Base-by-base conservation (phyloP, 2,329 filamentous ascomycete species). In the Claviceps arundinis region DNA sequence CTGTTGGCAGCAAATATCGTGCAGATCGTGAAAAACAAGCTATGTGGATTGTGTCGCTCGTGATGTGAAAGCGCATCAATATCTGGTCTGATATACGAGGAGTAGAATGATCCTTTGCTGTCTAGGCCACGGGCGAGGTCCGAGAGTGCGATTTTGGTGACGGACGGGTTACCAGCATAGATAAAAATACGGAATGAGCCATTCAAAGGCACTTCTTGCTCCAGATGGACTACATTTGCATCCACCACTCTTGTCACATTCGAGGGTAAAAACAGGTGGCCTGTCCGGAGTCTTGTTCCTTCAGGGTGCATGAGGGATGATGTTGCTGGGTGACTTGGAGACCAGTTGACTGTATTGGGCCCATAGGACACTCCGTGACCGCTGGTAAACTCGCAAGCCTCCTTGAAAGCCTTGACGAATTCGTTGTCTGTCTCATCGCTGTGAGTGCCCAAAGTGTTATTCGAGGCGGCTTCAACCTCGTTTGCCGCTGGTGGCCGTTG, bases 401-500 rank as follows among this genome's bases (percentile, higher is more conserved):
- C 87, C 66, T 95, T 95, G 75, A 95, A 95, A 0, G 84, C 89
- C 70, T 85, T 85, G 64, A 95, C 81, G 64, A 96, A 95, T 11
- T 86, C 81, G 62, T 90, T 90, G 47, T 81, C 73, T 34, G 55
- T 58, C 4, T 60, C 60, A 37, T 63, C 57, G 13, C 61, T 54
- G 14, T 58, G 61, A 43, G 64, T 62, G 8, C n/a, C 14, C 37
- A 63, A 57, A 17, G 61, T 54, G 13, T 57, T 61, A 38, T 63
- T 63, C 13, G 78, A 78, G 3, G 87, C 87, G 34, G 80, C 81
- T 47, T 81, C 76, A 9, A 91, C 84, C 64, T 90, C 85, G 54
- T 77, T 78, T 6, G 84, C 82, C 0, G 83, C 83, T 0, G 87
- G 86, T 8, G 83, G 80, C 22, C 84, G 79, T 60, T 88, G 76